Conservation (phyloP, 139 green algal genomes). For the Chlamydomonas applanata region DNA sequence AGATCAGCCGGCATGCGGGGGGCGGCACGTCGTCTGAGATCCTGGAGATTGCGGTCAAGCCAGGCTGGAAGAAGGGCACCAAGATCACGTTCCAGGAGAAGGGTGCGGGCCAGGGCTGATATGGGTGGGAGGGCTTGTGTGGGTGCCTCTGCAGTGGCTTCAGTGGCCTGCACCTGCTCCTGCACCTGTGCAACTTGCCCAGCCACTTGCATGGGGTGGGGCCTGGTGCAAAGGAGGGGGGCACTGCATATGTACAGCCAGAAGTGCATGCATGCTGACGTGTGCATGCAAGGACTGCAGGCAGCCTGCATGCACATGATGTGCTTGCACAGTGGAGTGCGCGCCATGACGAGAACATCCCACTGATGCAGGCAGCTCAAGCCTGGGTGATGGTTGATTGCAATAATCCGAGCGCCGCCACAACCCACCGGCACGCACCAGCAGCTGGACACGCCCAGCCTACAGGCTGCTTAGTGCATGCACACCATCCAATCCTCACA, state of each 20-base stretch:
- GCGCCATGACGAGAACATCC: no score
- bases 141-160: neutral
- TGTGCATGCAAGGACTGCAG: neutral
- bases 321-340: no score
- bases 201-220: neutral
- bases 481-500: neutral
- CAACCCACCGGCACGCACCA: no score
- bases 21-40: conserved; percentile 65
- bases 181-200: neutral
- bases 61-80: conserved; percentile 95
- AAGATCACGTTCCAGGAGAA: conserved; percentile 92
- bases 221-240: neutral
- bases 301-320: no score
- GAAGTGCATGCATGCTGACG: neutral
- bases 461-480: no score
- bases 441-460: no score
- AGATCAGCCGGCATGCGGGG: conserved; percentile 36
- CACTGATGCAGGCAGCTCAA: no score
- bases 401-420: no score
- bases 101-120: conserved; percentile 39
- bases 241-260: neutral
- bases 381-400: no score
- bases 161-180: neutral
- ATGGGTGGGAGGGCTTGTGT: conserved; percentile 1
- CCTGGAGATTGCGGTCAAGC: conserved; percentile 85